Conservation (phyloP, 2,329 filamentous ascomycete species). For the Chrysosporium keratinophilum region DNA sequence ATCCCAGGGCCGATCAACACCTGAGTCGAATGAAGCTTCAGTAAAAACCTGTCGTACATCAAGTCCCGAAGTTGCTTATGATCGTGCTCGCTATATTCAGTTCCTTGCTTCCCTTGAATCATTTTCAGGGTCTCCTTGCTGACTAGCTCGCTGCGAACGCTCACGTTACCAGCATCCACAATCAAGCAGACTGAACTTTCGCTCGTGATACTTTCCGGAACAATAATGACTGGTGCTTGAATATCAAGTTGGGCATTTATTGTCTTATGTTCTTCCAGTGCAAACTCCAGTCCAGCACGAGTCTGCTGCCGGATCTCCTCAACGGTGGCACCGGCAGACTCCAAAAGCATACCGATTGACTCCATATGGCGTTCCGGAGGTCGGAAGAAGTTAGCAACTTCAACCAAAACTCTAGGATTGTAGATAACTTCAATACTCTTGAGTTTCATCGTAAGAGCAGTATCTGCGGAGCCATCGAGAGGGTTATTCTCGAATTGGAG, state of each 20-base stretch:
- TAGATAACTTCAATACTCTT: conserved; percentile 96
- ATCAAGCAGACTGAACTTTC: conserved; percentile 79
- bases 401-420: conserved; percentile 87
- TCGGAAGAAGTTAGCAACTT: conserved; percentile 88
- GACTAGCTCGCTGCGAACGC: conserved; percentile 85
- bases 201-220: conserved; percentile 82
- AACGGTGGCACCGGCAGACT: conserved; percentile 88
- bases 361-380: conserved; percentile 97
- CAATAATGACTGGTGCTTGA: conserved; percentile 89
- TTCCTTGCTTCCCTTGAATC: conserved; percentile 80
- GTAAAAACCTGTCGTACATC: conserved; percentile 95
- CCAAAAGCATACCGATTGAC: conserved; percentile 90
- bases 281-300: conserved; percentile 88
- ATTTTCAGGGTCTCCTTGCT: conserved; percentile 83
- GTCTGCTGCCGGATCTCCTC: conserved; percentile 93
- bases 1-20: conserved; percentile 91
- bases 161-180: conserved; percentile 89
- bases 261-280: conserved; percentile 93
- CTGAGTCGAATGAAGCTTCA: conserved; percentile 90
- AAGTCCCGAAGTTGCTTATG: conserved; percentile 76
- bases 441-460: conserved; percentile 78
- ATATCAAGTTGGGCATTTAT: conserved; percentile 93
- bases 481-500: conserved; percentile 92
- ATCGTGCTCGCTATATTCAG: conserved; percentile 79
- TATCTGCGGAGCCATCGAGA: conserved; percentile 81